Percentiles rank a stretch among this genome's conserved stretches.
Evolutionary conservation across 2,329 filamentous ascomycete species (phyloP).

Genomic region (Ophiostoma australiae): DNA sequence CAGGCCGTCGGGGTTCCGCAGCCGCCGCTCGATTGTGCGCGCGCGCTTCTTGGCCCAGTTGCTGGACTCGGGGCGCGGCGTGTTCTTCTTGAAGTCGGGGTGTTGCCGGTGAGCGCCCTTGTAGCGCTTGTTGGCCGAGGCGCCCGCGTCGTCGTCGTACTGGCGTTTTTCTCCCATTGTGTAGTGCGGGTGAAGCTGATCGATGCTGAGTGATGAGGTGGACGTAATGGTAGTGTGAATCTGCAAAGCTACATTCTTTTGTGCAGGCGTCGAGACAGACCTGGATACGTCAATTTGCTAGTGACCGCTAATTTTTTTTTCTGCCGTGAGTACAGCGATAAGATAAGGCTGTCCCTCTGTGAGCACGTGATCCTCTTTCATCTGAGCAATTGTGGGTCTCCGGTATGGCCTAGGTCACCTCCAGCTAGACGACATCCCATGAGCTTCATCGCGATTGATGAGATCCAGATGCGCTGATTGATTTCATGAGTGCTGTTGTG

Average conservation of each 20-base stretch:
- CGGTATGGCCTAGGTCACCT: background rate
- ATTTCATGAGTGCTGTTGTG: background rate
- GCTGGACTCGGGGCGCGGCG: slow-evolving; percentile 45
- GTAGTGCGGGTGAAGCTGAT: background rate
- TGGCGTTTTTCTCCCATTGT: slow-evolving; percentile 34
- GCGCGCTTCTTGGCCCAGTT: slow-evolving; percentile 67
- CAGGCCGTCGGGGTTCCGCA: slow-evolving; percentile 55
- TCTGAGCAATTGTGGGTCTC: background rate
- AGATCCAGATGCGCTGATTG: background rate
- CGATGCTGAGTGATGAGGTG: background rate
- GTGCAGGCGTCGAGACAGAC: background rate
- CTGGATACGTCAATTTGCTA: background rate
- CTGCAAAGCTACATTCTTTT: background rate
- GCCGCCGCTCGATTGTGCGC: slow-evolving; percentile 62
- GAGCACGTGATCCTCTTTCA: slow-evolving; percentile 1
- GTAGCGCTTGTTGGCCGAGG: slow-evolving; percentile 27
- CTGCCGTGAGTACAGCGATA: slow-evolving; percentile 4
- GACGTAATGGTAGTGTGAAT: background rate
- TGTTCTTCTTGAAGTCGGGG: slow-evolving; percentile 36
- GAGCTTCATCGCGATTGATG: background rate
- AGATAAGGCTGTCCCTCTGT: background rate
- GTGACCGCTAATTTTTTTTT: slow-evolving; percentile 14
- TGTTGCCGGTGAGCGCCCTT: slow-evolving; percentile 18
- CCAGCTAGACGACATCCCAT: background rate
- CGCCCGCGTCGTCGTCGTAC: slow-evolving; percentile 29